Conservation (phyloP, 352 stramenopile genomes). For the Globisporangium irregulare region DNA sequence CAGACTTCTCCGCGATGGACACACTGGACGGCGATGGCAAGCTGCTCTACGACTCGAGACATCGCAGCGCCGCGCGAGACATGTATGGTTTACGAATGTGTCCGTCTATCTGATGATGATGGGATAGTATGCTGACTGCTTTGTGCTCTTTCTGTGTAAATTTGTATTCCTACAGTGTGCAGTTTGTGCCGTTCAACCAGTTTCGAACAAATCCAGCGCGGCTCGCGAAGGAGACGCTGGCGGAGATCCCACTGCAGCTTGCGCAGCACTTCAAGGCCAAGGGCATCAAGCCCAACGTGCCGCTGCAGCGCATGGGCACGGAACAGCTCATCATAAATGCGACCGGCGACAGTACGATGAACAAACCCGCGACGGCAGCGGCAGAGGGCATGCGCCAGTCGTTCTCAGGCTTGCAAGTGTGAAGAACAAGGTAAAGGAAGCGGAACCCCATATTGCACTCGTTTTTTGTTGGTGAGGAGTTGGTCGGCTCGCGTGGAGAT, state of each 20-base stretch:
- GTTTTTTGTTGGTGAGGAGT: background rate
- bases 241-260: constrained; percentile 64
- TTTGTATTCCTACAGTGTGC: constrained; percentile 41
- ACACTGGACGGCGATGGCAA: constrained; percentile 56
- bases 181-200: constrained; percentile 75
- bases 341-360: background rate
- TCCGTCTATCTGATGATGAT: background rate
- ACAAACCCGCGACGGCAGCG: background rate
- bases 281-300: constrained; percentile 47
- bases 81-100: constrained; percentile 35
- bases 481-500: background rate
- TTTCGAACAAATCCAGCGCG: constrained; percentile 57
- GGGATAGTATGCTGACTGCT: background rate
- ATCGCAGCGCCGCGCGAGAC: constrained; percentile 41
- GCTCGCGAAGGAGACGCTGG: constrained; percentile 67
- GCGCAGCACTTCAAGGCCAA: constrained; percentile 58
- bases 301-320: constrained; percentile 54
- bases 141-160: background rate
- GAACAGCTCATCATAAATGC: constrained; percentile 23
- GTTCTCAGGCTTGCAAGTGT: constrained; percentile 13
- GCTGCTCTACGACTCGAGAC: constrained; percentile 39
- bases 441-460: background rate
- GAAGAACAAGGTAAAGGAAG: background rate
- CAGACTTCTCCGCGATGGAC: constrained; percentile 69
- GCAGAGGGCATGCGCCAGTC: background rate